phyloP scores from a whole-genome alignment of 2,329 filamentous ascomycete genomes.

The Colletotrichum chrysophilum region DNA sequence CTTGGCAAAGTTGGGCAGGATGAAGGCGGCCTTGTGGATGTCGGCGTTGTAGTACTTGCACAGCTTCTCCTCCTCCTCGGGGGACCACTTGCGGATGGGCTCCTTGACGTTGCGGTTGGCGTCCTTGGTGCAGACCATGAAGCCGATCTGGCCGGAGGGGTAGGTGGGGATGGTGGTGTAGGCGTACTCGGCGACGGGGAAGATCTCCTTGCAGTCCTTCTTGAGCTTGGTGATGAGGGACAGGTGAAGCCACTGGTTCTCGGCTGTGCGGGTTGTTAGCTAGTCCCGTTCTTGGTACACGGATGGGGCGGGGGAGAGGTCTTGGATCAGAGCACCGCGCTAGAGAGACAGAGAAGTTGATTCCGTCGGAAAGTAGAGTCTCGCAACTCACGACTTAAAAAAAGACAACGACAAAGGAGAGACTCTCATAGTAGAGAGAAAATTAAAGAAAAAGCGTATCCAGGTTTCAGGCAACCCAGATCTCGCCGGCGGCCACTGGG shows the following conservation, averaged over 20 bases:
- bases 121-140: constrained; percentile 99
- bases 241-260: constrained; percentile 99
- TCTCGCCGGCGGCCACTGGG: constrained; percentile 15
- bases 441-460: background rate
- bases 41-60: constrained; percentile 98
- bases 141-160: constrained; percentile 98
- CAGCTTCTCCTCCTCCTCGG: constrained; percentile 89
- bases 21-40: constrained; percentile 93
- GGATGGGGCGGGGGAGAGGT: too few species aligned
- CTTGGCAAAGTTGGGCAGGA: constrained; percentile 92
- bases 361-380: background rate
- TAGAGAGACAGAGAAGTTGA: background rate
- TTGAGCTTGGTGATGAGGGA: constrained; percentile 92
- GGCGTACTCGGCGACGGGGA: constrained; percentile 96
- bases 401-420: constrained; percentile 13
- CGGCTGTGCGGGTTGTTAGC: constrained; percentile 64
- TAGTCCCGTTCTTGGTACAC: background rate
- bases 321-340: background rate
- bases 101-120: constrained; percentile 80
- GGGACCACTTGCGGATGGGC: constrained; percentile 80
- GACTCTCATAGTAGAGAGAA: background rate
- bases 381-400: background rate
- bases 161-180: constrained; percentile 99
- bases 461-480: background rate
- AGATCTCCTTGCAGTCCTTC: constrained; percentile 95